Conservation (phyloP, 805 yeast genomes). For the Candida pseudofarinosa region DNA sequence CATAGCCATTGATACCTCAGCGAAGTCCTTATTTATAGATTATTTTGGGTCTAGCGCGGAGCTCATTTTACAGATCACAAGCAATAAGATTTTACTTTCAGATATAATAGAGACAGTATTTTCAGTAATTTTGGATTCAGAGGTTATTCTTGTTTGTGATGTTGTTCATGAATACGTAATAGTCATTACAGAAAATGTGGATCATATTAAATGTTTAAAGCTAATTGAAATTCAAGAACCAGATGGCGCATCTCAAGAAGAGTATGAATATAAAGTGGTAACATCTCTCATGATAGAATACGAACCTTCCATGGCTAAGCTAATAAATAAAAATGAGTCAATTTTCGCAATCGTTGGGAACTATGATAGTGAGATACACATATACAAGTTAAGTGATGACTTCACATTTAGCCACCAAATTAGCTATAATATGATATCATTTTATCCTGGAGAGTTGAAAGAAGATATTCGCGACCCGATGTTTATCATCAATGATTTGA, state of each 20-base stretch:
- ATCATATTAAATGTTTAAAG: background rate
- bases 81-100: slow-evolving; percentile 16
- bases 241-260: background rate
- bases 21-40: slow-evolving; percentile 13
- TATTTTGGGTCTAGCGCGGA: slow-evolving; percentile 7
- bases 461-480: background rate
- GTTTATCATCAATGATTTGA: background rate
- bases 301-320: slow-evolving; percentile 13
- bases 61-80: slow-evolving; percentile 24
- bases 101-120: slow-evolving; percentile 13
- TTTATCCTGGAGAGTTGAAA: background rate
- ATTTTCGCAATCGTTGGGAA: slow-evolving; percentile 12
- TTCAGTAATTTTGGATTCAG: slow-evolving; percentile 4
- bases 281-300: slow-evolving; percentile 1
- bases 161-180: slow-evolving; percentile 1
- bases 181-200: background rate
- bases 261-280: background rate
- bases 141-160: slow-evolving; percentile 12
- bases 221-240: background rate
- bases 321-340: slow-evolving; percentile 2
- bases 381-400: background rate
- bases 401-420: background rate
- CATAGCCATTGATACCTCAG: slow-evolving; percentile 11
- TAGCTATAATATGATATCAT: background rate
- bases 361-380: slow-evolving; percentile 14